phyloP scores from a whole-genome alignment of 257 asterid species.

The Solanum megistacrolobum region DNA sequence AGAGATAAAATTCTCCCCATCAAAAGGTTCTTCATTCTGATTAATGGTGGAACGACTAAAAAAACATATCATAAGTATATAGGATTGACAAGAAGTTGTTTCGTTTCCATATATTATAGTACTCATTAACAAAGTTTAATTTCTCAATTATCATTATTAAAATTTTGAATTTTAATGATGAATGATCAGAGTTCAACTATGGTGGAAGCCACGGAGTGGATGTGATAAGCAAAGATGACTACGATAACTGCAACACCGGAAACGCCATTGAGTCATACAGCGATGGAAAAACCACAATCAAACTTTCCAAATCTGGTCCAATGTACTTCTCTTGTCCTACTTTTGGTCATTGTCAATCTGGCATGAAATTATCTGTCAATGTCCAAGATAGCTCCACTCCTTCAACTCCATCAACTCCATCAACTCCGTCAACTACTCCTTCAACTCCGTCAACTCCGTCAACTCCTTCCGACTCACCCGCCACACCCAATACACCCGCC shows the following conservation, averaged over 20 bases:
- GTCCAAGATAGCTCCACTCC: conserved; percentile 14
- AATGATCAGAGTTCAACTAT: conserved; percentile 45
- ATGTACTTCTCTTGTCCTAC: conserved; percentile 48
- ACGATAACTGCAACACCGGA: conserved; percentile 18
- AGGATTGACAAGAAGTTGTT: background rate
- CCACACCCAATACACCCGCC: background rate
- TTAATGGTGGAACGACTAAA: background rate
- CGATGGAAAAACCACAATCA: conserved; percentile 31
- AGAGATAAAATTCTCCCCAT: too few species aligned
- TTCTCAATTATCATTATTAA: background rate
- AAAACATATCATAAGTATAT: background rate
- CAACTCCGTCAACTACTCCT: conserved; percentile 2
- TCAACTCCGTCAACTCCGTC: background rate
- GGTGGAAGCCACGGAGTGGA: conserved; percentile 33
- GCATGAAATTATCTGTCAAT: conserved; percentile 41
- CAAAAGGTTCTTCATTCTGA: background rate
- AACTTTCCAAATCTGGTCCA: conserved; percentile 25
- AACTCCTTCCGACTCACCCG: background rate
- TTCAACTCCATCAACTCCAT: background rate
- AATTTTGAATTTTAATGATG: background rate
- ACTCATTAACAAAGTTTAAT: background rate
- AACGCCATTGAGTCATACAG: conserved; percentile 19
- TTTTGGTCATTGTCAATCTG: conserved; percentile 39
- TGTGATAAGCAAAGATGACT: conserved; percentile 29
- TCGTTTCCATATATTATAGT: background rate